phyloP scores from a whole-genome alignment of 306 rosid genomes.

The Pterocarpus macrocarpus region DNA sequence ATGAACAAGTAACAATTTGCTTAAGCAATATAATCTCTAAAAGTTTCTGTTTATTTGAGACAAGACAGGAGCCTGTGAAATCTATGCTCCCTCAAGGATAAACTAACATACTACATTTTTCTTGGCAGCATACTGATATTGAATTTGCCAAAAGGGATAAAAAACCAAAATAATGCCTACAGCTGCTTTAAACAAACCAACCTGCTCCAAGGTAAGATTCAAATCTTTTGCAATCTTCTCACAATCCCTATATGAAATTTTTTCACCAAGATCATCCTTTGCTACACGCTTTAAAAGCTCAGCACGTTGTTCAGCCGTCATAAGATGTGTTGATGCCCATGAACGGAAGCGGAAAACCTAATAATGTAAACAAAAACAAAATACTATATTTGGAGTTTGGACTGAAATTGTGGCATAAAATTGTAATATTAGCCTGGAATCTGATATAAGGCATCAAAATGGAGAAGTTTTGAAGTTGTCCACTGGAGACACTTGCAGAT shows the following conservation, averaged over 20 bases:
- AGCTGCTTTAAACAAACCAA: constrained; percentile 51
- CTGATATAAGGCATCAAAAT: constrained; percentile 26
- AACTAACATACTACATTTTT: constrained; percentile 16
- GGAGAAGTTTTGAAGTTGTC: constrained; percentile 28
- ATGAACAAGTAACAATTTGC: constrained; percentile 16
- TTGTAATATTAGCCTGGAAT: constrained; percentile 33
- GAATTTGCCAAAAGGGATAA: constrained; percentile 39
- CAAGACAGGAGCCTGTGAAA: constrained; percentile 21
- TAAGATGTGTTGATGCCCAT: constrained; percentile 85
- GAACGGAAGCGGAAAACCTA: constrained; percentile 80
- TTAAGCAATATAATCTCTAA: constrained; percentile 35
- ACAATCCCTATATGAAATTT: constrained; percentile 75
- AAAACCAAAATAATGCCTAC: constrained; percentile 36
- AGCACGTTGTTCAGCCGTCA: constrained; percentile 89
- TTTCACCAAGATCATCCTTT: constrained; percentile 63
- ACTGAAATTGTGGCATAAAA: constrained; percentile 15
- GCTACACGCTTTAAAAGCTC: constrained; percentile 67
- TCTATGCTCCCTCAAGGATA: constrained; percentile 22
- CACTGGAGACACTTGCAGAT: constrained; percentile 16
- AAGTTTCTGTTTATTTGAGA: constrained; percentile 21
- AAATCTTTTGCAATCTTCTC: constrained; percentile 89
- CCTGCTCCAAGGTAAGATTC: constrained; percentile 85
- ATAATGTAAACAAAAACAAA: constrained; percentile 33
- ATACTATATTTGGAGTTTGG: neutral
- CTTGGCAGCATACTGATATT: neutral